Base-by-base conservation (phyloP, 768 basidiomycete genomes). In the Agaricus sinodeliciosus region DNA sequence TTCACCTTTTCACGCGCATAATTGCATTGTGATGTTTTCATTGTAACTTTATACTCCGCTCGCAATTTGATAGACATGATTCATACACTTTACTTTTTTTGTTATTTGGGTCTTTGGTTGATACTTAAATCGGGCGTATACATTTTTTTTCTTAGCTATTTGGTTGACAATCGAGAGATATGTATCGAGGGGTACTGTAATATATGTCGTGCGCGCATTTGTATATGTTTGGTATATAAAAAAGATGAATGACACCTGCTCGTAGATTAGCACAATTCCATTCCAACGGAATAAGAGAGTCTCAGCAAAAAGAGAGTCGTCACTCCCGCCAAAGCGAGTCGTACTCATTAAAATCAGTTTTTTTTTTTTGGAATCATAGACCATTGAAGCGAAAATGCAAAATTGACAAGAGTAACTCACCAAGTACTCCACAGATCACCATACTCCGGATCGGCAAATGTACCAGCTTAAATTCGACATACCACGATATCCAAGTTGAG, bases 291-390 rank as follows among this genome's bases (percentile, higher is more conserved):
- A 48, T 40, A 55, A 19, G 40, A 45, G 58, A 56, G 66, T 65
- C 69, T 72, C 71, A 74, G 67, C 45, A 57, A 67, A 66, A 60
- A 57, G 56, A 59, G 46, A 54, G 52, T 72, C 71, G 67, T 63
- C 72, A 69, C 52, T 49, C 63, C 59, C 68, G 60, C 60, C 66
- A 41, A 45, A 62, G 54, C 65, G 60, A 59, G 62, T 76, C 69
- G 64, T 69, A 71, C 72, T 76, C 75, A 74, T 76, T 76, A 74
- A 74, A 74, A 76, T 74, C 72, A 73, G 72, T 69, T 62, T 71
- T 61, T 2, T n/a, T 61, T 68, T 67, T 71, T 72, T 65, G 57
- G 56, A 65, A 73, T 76, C 74, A 72, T 74, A 56, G 74, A 70
- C 59, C 37, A 51, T 36, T 45, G 52, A 50, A 45, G 40, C 28